Evolutionary conservation across 2,329 filamentous ascomycete genomes (phyloP), one percentile per base, ranked within the genome.

Genomic region (Ophiostoma himal-ulmi): DNA sequence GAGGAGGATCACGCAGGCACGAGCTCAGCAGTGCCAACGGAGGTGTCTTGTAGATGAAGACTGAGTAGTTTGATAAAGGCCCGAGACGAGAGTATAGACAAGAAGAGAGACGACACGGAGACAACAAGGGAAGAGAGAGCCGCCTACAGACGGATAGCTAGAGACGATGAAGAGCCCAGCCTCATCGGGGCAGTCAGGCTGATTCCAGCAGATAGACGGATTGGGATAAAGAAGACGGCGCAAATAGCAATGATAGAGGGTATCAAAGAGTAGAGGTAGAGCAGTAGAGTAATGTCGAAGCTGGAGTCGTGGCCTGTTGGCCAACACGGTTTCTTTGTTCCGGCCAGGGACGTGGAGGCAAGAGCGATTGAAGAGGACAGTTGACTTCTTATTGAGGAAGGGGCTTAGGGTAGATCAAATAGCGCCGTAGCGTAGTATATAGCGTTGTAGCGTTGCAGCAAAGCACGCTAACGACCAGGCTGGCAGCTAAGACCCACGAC

Each of bases 21-120:
- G 57, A 69, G 68, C 68, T 68, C 48, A 57, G 67, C 67, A 26
- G 67, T 26, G 30, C 36, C 68, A n/a, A 30, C 44, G 14, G 44
- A 20, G 57, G 3, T 62, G 26, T 30, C 14, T 22, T 22, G 13
- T 17, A 7, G 57, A 52, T 34, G 10, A 20, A 20, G n/a, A 54
- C 17, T 54, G 20, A 13, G 44, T 17, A 17, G 10, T 10, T 14
- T 48, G 10, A 57, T 10, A 44, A 17, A 44, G 8, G 39, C 39
- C 52, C n/a, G 44, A 44, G 41, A 26, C n/a, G 26, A 57, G 60
- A 64, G 17, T 34, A 64, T 6, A 64, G 7, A 64, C 30, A 41
- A 41, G 13, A 36, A 13, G 11, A 39, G 22, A 36, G 11, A 39
- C 10, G 7, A 52, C 5, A 30, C 17, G 13, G 39, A 20, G 17